phyloP scores from a whole-genome alignment of 2,329 filamentous ascomycete species.

The Ophiognomonia clavigignenti-juglandacearum region DNA sequence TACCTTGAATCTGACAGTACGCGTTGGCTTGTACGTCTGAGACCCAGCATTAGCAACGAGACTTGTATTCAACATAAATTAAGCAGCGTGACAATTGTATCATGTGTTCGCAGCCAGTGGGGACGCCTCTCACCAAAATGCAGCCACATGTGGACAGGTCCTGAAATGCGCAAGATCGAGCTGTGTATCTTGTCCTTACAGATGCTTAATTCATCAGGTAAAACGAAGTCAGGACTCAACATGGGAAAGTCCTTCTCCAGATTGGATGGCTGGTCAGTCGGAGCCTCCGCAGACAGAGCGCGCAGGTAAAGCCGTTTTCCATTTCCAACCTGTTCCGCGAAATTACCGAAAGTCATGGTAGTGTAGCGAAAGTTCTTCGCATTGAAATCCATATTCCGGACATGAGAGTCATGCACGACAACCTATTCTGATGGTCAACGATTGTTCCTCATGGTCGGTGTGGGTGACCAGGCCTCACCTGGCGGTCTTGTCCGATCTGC shows the following conservation, averaged over 20 bases:
- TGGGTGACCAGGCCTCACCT: constrained; percentile 37
- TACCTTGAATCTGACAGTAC: constrained; percentile 71
- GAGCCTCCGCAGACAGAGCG: constrained; percentile 64
- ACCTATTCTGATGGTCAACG: no score
- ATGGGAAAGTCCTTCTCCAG: constrained; percentile 66
- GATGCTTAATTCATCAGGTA: constrained; percentile 57
- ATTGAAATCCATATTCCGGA: constrained; percentile 71
- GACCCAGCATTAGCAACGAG: neutral
- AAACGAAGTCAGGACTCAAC: constrained; percentile 62
- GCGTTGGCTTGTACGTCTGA: constrained; percentile 77
- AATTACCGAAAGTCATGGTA: constrained; percentile 61
- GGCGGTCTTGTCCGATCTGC: constrained; percentile 54
- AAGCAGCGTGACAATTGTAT: constrained; percentile 43
- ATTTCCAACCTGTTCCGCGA: constrained; percentile 54
- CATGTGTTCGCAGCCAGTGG: no score
- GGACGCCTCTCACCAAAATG: no score
- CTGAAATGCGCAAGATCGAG: constrained; percentile 74
- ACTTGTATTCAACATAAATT: neutral
- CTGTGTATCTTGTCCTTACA: constrained; percentile 65
- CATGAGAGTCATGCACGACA: constrained; percentile 65
- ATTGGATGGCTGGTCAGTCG: constrained; percentile 64
- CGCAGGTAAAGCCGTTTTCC: constrained; percentile 72
- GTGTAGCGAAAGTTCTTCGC: constrained; percentile 78
- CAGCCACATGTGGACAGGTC: constrained; percentile 80
- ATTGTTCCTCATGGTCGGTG: neutral